These are phyloP conservation scores for Sechiopsis laciniata DNA, from an alignment of 306 rosid genomes.

Conservation along the genomic window DNA sequence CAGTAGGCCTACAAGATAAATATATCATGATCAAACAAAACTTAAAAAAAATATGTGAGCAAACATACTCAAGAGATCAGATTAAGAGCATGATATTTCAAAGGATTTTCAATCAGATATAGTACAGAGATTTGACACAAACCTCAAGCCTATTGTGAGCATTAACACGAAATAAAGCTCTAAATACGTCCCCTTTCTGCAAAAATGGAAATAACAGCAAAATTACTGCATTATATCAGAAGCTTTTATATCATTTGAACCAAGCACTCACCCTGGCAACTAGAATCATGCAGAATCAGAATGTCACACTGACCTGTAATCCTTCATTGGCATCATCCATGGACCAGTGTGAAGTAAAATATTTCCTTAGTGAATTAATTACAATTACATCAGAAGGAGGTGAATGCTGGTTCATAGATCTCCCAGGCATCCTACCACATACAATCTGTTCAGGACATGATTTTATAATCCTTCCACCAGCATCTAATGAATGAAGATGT, in stretches of 20 bases:
- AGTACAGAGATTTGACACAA: constrained; percentile 17
- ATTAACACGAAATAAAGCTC: constrained; percentile 70
- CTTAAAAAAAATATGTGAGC: constrained; percentile 3
- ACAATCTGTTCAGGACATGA: constrained; percentile 30
- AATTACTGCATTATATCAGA: constrained; percentile 8
- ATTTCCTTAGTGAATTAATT: constrained; percentile 27
- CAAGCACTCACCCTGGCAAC: neutral
- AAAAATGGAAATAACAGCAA: constrained; percentile 26
- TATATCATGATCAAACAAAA: constrained; percentile 5
- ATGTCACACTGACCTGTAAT: constrained; percentile 47
- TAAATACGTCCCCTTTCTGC: constrained; percentile 74
- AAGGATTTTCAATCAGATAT: neutral
- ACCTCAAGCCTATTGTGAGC: constrained; percentile 83
- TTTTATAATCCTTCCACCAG: constrained; percentile 30
- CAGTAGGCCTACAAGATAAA: constrained; percentile 64
- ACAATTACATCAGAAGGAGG: constrained; percentile 25
- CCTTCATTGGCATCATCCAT: constrained; percentile 54
- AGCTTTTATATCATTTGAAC: neutral
- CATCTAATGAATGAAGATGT: constrained; percentile 19
- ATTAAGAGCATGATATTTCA: neutral
- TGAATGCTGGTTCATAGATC: constrained; percentile 30
- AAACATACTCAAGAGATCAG: neutral
- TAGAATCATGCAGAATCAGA: neutral
- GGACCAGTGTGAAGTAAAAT: constrained; percentile 67
- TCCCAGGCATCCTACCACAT: constrained; percentile 30